Base-by-base conservation (phyloP, 306 rosid species). In the Malus fusca region DNA sequence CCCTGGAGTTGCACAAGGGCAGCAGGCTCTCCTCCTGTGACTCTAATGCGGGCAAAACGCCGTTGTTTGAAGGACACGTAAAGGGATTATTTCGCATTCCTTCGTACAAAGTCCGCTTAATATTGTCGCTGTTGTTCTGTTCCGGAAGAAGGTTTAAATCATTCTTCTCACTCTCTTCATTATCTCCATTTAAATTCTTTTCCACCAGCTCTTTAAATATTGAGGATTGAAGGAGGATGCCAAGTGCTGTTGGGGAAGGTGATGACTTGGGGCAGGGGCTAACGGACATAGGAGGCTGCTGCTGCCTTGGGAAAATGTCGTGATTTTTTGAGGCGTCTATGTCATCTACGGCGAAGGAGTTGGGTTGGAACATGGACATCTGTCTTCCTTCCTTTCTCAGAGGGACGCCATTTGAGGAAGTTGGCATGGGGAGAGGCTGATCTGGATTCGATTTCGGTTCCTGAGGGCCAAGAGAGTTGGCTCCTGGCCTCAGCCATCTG, bases 211-310 rank as follows among this genome's bases (percentile, higher is more conserved):
- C 90, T 87, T 84, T 89, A 68, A 88, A 91, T 37, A 91, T 75
- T 31, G 97, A 84, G 15, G 97, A 93, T 68, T 87, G 88, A 9
- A 93, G 82, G 74, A 93, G 93, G 80, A 93, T 88, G 75, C 97
- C 92, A 30, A 91, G 84, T 33, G 97, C 93, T 22, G 91, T 78
- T 25, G 93, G 89, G 74, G 97, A 88, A 35, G 52, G 28, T 26
- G 89, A 68, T 43, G 91, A 56, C 75, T 82, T 86, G n/a, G 76
- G 62, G 67, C 79, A 66, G 68, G 87, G 78, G 82, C 90, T 78
- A 25, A 78, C 63, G 40, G 92, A 83, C 48, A 78, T 58, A 56
- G 90, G 79, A 51, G 90, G 42, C 43, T 17, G n/a, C 42, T 71
- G 33, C 19, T 71, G 28, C 22, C 46, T 53, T 11, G 68, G 82